These are phyloP conservation scores for Psidium friedrichsthalianum DNA, from an alignment of 345 rosid species.

Conservation along the genomic window DNA sequence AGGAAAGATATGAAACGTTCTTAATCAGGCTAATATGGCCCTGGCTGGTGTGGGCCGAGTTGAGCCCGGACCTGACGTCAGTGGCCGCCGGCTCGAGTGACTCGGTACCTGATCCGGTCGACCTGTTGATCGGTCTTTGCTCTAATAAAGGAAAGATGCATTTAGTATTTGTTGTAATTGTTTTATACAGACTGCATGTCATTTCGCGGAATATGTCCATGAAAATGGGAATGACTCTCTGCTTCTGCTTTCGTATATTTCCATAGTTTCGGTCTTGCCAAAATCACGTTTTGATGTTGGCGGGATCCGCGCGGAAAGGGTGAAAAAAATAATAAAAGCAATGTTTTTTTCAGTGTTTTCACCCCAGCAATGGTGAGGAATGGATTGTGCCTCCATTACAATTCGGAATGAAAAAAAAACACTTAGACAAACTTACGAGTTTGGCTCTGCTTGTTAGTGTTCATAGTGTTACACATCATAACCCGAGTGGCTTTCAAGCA, in stretches of 20 bases:
- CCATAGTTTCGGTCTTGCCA: too few species aligned
- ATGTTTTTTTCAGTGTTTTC: background rate
- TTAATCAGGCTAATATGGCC: too few species aligned
- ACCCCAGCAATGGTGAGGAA: background rate
- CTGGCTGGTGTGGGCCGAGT: too few species aligned
- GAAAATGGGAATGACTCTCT: background rate
- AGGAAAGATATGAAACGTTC: too few species aligned
- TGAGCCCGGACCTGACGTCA: too few species aligned
- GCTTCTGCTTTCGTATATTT: background rate
- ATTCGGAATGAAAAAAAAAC: too few species aligned
- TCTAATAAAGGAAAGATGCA: background rate
- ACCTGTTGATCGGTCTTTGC: too few species aligned
- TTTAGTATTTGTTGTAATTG: background rate
- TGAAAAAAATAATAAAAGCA: background rate
- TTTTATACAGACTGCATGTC: background rate
- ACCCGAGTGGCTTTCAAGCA: background rate
- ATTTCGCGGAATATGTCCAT: background rate
- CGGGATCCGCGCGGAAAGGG: too few species aligned
- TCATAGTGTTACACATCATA: background rate
- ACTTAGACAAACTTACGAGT: too few species aligned
- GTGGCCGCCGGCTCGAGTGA: too few species aligned
- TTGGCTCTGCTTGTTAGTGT: too few species aligned
- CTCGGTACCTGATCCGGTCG: too few species aligned
- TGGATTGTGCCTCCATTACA: constrained; percentile 8
- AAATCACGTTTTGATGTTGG: background rate